These are phyloP conservation scores for Zymoseptoria brevis DNA, from an alignment of 2,329 filamentous ascomycete genomes.

Conservation along the genomic window DNA sequence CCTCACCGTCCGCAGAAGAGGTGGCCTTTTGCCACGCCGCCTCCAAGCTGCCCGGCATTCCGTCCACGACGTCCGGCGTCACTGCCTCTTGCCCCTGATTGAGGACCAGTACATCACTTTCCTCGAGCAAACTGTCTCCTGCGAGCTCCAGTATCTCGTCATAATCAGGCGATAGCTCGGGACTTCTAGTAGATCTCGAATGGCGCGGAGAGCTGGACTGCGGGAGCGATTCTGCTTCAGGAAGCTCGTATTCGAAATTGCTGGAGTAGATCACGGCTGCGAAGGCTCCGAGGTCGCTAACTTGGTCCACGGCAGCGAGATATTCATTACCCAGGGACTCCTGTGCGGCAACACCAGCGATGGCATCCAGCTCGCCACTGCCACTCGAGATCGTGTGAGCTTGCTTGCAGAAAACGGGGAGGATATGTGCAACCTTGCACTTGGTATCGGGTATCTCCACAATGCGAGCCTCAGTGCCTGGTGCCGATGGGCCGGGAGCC, in stretches of 20 bases:
- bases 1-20: neutral
- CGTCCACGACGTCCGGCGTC: neutral
- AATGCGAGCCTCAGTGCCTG: conserved; percentile 46
- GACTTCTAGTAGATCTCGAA: conserved; percentile 6
- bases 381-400: conserved; percentile 82
- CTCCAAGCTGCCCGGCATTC: conserved; percentile 10
- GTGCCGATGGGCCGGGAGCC: conserved; percentile 28
- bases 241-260: conserved; percentile 56
- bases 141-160: conserved; percentile 7
- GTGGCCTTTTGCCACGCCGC: conserved; percentile 16
- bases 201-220: neutral
- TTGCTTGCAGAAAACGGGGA: conserved; percentile 84
- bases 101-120: conserved; percentile 15
- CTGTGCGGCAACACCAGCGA: conserved; percentile 22
- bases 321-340: conserved; percentile 40
- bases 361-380: conserved; percentile 51
- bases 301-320: conserved; percentile 61
- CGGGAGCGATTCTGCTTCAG: conserved; percentile 21
- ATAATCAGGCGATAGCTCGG: conserved; percentile 10
- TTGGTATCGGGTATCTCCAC: conserved; percentile 42
- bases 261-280: conserved; percentile 81
- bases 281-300: conserved; percentile 71
- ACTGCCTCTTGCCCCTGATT: conserved; percentile 8
- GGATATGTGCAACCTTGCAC: conserved; percentile 75
- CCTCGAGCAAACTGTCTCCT: conserved; percentile 11